phyloP scores from a whole-genome alignment of 768 basidiomycete genomes.

The Phanerochaete carnosa region DNA sequence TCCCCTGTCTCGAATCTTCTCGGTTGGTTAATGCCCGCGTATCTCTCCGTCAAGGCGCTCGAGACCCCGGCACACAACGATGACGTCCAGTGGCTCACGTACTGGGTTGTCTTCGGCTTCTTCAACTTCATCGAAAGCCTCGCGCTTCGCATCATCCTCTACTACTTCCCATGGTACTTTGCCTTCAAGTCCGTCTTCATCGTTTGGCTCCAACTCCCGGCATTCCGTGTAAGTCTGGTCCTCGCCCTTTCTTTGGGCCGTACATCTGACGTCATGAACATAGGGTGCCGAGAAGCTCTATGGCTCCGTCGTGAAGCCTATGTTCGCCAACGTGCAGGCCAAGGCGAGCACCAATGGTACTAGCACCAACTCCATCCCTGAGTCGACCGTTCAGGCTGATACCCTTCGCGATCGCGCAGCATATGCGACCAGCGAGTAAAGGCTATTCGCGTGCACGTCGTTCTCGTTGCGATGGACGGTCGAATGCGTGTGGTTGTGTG shows the following conservation, averaged over 20 bases:
- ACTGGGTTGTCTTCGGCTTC: conserved; percentile 94
- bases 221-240: conserved; percentile 65
- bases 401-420: conserved; percentile 43
- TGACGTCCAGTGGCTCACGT: conserved; percentile 95
- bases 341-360: conserved; percentile 15
- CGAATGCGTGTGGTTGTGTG: background rate
- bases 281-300: conserved; percentile 89
- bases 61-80: conserved; percentile 81
- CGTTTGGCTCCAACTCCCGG: conserved; percentile 88
- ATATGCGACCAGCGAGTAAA: conserved; percentile 15
- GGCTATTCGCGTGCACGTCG: background rate
- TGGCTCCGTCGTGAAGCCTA: conserved; percentile 71
- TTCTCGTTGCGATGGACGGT: background rate
- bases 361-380: conserved; percentile 41
- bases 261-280: background rate
- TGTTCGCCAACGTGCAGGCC: conserved; percentile 60
- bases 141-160: conserved; percentile 78
- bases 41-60: conserved; percentile 92
- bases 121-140: conserved; percentile 92
- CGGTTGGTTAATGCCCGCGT: conserved; percentile 93
- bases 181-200: conserved; percentile 90
- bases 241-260: conserved; percentile 8
- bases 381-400: conserved; percentile 51
- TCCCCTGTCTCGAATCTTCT: conserved; percentile 91
- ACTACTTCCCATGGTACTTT: conserved; percentile 95